These are phyloP conservation scores for Globisporangium carolinianum DNA, from an alignment of 352 stramenopile genomes.

Conservation along the genomic window DNA sequence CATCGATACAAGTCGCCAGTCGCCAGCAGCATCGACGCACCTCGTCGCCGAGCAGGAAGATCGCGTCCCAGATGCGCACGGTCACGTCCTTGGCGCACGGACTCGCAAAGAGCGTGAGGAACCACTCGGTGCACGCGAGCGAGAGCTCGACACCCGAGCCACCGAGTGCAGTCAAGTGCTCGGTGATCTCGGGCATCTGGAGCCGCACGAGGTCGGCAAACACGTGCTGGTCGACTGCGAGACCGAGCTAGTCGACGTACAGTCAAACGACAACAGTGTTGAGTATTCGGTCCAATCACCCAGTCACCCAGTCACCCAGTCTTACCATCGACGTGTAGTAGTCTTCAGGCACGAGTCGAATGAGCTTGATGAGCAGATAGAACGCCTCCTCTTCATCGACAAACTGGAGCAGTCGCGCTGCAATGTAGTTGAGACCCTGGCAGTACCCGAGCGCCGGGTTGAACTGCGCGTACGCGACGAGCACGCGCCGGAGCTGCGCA, in stretches of 20 bases:
- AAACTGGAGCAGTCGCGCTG: slow-evolving; percentile 59
- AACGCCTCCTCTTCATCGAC: slow-evolving; percentile 74
- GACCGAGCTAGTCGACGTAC: slow-evolving; percentile 34
- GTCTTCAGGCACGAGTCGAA: slow-evolving; percentile 72
- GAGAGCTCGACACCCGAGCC: slow-evolving; percentile 84
- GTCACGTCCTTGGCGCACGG: slow-evolving; percentile 68
- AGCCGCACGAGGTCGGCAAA: slow-evolving; percentile 80
- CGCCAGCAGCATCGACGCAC: slow-evolving; percentile 16
- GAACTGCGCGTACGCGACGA: slow-evolving; percentile 81
- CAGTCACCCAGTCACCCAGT: not conserved
- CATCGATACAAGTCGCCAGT: too few species aligned
- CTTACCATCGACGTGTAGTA: slow-evolving; percentile 87
- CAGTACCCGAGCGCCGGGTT: slow-evolving; percentile 83
- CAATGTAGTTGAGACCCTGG: slow-evolving; percentile 87
- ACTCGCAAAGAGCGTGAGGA: slow-evolving; percentile 82
- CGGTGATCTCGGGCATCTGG: slow-evolving; percentile 61
- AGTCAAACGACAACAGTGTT: not conserved
- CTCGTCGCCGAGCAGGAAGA: slow-evolving; percentile 81
- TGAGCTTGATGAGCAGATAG: slow-evolving; percentile 77
- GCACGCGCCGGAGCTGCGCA: slow-evolving; percentile 63
- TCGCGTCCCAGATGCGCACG: slow-evolving; percentile 74
- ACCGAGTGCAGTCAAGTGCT: slow-evolving; percentile 54
- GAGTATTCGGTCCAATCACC: too few species aligned
- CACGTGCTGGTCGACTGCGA: slow-evolving; percentile 86
- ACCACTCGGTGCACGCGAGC: slow-evolving; percentile 85